Evolutionary conservation across 148 eudicot species (phyloP).

Genomic region (Rhododendron kiyosumense): DNA sequence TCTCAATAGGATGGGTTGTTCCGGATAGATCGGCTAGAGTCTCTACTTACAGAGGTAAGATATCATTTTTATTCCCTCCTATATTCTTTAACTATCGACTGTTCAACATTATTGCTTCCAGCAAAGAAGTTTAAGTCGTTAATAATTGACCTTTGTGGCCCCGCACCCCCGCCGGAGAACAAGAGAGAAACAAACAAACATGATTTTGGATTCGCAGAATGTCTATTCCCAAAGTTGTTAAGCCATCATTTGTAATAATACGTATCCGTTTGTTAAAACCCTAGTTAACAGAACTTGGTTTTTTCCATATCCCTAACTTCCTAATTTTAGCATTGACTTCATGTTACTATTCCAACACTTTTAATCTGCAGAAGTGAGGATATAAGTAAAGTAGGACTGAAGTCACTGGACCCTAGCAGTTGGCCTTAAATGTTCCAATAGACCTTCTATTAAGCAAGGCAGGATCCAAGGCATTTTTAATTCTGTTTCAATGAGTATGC

Average conservation of each 20-base stretch:
- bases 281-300: background rate
- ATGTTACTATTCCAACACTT: background rate
- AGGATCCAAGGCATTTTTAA: background rate
- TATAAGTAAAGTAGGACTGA: background rate
- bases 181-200: background rate
- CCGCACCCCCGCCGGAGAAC: background rate
- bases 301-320: background rate
- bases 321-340: background rate
- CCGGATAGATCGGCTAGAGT: constrained; percentile 83
- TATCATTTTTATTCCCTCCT: constrained; percentile 12
- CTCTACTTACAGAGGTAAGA: constrained; percentile 74
- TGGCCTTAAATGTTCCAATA: background rate
- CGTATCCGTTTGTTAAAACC: background rate
- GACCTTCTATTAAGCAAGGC: background rate
- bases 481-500: background rate
- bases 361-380: background rate
- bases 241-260: background rate
- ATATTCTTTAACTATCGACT: background rate
- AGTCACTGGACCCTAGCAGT: background rate
- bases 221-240: background rate
- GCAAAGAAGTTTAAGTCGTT: background rate
- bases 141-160: background rate
- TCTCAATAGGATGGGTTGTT: constrained; percentile 69
- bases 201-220: background rate
- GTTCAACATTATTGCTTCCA: background rate